Evolutionary conservation across 257 asterid genomes (phyloP).

Genomic region (Petunia axillaris): DNA sequence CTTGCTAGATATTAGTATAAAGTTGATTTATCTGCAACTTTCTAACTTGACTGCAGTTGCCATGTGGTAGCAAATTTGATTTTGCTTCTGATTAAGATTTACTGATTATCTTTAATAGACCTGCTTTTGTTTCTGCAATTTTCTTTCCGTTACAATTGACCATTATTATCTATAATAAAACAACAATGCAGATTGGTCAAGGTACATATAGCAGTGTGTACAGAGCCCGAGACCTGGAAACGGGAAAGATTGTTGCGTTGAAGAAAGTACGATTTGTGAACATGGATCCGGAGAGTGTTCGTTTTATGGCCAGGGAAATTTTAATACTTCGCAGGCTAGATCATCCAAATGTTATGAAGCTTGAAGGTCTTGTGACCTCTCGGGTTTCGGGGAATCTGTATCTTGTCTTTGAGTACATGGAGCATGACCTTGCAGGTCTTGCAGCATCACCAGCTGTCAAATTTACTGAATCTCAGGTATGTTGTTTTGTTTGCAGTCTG

Average conservation of each 20-base stretch:
- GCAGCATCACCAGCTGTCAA: constrained; percentile 65
- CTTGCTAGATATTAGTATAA: neutral
- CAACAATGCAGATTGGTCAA: constrained; percentile 77
- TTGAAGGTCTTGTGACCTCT: constrained; percentile 88
- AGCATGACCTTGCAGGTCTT: constrained; percentile 92
- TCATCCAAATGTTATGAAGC: constrained; percentile 89
- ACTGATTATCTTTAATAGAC: neutral
- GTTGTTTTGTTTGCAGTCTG: constrained; percentile 23
- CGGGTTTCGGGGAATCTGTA: constrained; percentile 81
- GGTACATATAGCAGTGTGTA: constrained; percentile 96
- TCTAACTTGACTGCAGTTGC: neutral
- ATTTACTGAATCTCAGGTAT: constrained; percentile 86
- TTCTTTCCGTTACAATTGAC: neutral
- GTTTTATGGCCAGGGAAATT: constrained; percentile 95
- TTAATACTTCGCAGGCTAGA: constrained; percentile 82
- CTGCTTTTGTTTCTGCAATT: neutral
- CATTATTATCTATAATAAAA: constrained; percentile 3
- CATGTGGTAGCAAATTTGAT: neutral
- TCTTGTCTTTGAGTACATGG: constrained; percentile 94
- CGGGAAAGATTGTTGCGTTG: constrained; percentile 76
- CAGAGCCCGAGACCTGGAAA: constrained; percentile 90
- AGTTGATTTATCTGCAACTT: constrained; percentile 2
- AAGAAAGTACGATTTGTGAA: constrained; percentile 85
- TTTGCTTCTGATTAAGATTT: neutral
- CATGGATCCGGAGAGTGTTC: constrained; percentile 97